Evolutionary conservation across 495 filamentous ascomycete species (phyloP), one percentile per base, ranked within the genome.

Genomic region (Podospora australis): DNA sequence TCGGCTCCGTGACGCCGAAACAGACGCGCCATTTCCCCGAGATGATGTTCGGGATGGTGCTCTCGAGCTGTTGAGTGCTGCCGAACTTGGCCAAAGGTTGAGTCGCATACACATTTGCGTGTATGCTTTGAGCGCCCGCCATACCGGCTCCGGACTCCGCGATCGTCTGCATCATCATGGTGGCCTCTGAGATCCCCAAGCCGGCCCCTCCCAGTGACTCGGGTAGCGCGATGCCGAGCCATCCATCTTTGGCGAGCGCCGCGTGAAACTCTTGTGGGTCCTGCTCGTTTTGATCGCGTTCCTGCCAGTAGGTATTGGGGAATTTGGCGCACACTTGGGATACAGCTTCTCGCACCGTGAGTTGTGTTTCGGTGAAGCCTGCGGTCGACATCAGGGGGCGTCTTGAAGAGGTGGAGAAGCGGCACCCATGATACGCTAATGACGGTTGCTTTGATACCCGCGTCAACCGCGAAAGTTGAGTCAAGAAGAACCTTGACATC

Each of bases 151-250:
- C 85, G 23, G 78, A 78, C 67, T 88, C 84, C 16, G 83, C 75
- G 48, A 90, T 87, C 16, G 84, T 86, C 53, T 90, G 86, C 70
- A 90, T 75, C 83, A 90, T 87, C 78, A 88, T 86, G 2, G 84
- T 87, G 5, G 87, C 86, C 59, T 90, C 86, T 14, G 82, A 83
- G 41, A 90, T 87, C 58, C 86, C 87, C 32, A 92, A 66, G 6
- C 84, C 83, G 14, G 83, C 72, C 4, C 86, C 87, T 11, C 87
- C 86, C 1, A 87, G 74, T 6, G 79, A 73, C 60, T 85, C 80
- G 0, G 84, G 84, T 16, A 90, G 67, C 0, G 86, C 84, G 55
- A 90, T 88, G 6, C 87, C 86, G 14, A 92, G 76, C 84, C 86
- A 90, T n/a, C 86, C 84, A 58, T 83, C 84, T 41, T 79, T 78